Base-by-base conservation (phyloP, 257 asterid genomes). In the Striga asiatica region DNA sequence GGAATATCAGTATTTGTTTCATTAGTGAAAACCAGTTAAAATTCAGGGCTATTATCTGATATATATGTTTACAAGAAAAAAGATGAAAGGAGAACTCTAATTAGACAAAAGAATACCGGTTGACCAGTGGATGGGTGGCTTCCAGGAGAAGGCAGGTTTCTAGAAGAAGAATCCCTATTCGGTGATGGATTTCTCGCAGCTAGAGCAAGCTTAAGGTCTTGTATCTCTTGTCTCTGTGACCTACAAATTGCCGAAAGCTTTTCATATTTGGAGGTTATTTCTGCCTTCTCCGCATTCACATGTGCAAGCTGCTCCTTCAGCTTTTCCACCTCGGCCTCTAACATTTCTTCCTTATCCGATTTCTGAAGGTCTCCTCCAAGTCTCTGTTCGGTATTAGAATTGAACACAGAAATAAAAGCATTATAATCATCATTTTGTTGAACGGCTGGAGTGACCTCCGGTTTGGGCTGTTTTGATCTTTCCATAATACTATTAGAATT, bases 171-270 rank as follows among this genome's bases (percentile, higher is more conserved):
- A 60, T 82, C 92, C 74, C 49, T 60, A 55, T 67, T 72, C 10
- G 83, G 85, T 23, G 96, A 82, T 41, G 89, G 82, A 49, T 81
- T 76, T 69, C 69, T 84, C 25, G 85, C 77, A 64, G 94, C 79
- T 39, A 87, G 72, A 27, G 81, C 76, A 35, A 74, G 85, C 73
- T 84, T 88, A 43, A 92, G 94, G 24, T 92, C 97, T 61, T 88
- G 98, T 67, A 92, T 76, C 76, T 92, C 98, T 69, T 77, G 94
- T 43, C 97, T 62, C 69, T 92, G 98, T 14, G 94, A 87, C 64
- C 94, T 76, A 66, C 98, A 92, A 58, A 92, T 92, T 34, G 94
- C 88, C 13, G 95, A 71, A 50, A 92, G 89, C 62, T 88, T 92
- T 66, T 82, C 98, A 41, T 72, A 87, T 69, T 88, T 92, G 49